Base-by-base conservation (phyloP, 2,329 filamentous ascomycete genomes). In the Aspergillus sp. region DNA sequence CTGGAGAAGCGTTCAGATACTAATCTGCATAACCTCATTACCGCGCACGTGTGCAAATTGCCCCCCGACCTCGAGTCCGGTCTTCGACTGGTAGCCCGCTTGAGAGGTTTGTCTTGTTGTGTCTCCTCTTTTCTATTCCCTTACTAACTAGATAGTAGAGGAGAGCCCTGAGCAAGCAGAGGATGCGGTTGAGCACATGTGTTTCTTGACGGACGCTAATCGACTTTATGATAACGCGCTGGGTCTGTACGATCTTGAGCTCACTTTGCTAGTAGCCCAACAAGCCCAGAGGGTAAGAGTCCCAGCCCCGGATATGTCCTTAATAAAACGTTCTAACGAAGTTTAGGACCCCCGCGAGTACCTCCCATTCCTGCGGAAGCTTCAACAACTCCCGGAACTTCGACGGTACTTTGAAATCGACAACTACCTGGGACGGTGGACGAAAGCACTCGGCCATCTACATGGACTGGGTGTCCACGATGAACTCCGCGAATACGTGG, bases 201-300 rank as follows among this genome's bases (percentile, higher is more conserved):
- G 92, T 80, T 99, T 99, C 81, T 83, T 99, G 43, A 91, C 93
- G 0, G 95, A 99, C 73, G 89, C 96, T 46, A 96, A 97, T 72
- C 87, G 87, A 40, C 84, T 99, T 0, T 99, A 96, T 68, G 91
- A 97, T 61, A 88, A 93, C 59, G 90, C 95, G 0, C 81, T 99
- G 2, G 93, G 93, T 1, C 81, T 98, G 2, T 99, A 99, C 71
- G 88, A 98, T 68, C 84, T 99, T 3, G 91, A 96, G 11, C 85
- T 99, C 7, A 88, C 93, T 3, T 81, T 99, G 11, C 81, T 97
- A 6, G 90, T 99, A 12, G 95, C 95, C 0, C 95, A 99, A 70
- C 93, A 97, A 70, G 95, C 93, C 0, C 95, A 99, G 75, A 91
- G 93, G 71, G 80, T 81, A 72, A 59, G 66, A 39, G 21, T 35